phyloP scores from a whole-genome alignment of 1,284 basidiomycete genomes.

The Ustilago esculenta region DNA sequence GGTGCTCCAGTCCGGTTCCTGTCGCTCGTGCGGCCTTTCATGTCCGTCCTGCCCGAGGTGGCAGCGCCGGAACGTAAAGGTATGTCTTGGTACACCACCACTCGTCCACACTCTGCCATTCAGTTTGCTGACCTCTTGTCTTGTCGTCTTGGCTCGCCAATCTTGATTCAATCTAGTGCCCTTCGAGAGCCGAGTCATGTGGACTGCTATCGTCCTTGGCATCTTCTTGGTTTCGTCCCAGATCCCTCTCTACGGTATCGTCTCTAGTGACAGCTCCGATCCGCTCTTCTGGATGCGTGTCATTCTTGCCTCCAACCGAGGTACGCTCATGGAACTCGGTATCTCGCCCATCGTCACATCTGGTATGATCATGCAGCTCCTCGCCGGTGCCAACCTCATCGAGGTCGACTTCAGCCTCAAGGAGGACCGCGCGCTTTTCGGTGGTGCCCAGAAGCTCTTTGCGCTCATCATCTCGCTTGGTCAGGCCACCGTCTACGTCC shows the following conservation, averaged over 20 bases:
- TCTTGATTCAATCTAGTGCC: constrained; percentile 58
- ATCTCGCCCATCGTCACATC: constrained; percentile 94
- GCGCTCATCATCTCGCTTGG: constrained; percentile 96
- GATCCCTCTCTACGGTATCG: constrained; percentile 67
- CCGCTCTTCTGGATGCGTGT: constrained; percentile 99
- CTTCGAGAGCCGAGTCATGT: constrained; percentile 65
- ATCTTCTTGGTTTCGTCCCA: constrained; percentile 67
- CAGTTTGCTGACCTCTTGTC: not conserved
- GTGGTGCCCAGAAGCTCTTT: constrained; percentile 96
- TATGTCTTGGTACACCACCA: constrained; percentile 7
- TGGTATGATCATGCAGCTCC: constrained; percentile 99
- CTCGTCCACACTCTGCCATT: not conserved
- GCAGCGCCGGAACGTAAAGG: constrained; percentile 66
- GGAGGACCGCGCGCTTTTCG: constrained; percentile 95
- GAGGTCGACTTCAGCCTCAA: constrained; percentile 97
- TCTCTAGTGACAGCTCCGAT: constrained; percentile 71
- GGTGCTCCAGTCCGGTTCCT: constrained; percentile 60
- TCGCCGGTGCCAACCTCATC: constrained; percentile 95
- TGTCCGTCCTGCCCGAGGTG: constrained; percentile 67
- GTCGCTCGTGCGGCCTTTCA: constrained; percentile 67
- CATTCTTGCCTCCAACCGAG: constrained; percentile 96
- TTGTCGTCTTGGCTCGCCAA: no score
- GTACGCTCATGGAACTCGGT: constrained; percentile 98
- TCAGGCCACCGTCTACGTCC: constrained; percentile 95
- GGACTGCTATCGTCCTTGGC: constrained; percentile 66